These are phyloP conservation scores for Rhizophagus sp. DNA, from an alignment of 192 early-diverging fungal genomes.

Conservation along the genomic window DNA sequence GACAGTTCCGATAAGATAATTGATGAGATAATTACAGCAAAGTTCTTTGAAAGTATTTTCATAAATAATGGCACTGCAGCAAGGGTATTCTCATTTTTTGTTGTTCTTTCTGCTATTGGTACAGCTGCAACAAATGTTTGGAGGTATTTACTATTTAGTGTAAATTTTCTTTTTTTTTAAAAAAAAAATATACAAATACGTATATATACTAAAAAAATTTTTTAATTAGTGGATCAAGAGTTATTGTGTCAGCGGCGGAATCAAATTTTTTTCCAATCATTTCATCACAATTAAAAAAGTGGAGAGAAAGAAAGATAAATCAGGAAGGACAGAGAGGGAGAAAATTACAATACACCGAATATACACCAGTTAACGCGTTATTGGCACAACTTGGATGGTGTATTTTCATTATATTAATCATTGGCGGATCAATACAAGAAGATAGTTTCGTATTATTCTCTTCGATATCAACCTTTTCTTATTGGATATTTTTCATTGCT, in stretches of 20 bases:
- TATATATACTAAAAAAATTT: not conserved
- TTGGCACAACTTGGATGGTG: not conserved
- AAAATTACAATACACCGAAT: not conserved
- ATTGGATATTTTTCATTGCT: not conserved
- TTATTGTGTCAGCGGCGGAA: not conserved
- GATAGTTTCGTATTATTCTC: not conserved
- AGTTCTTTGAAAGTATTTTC: not conserved
- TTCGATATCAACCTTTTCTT: not conserved
- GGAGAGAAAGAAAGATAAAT: rapidly evolving
- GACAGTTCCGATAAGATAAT: no score
- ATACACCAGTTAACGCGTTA: not conserved
- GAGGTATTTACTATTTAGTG: not conserved
- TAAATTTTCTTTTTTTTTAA: no score
- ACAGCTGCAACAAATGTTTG: not conserved
- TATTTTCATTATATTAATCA: not conserved
- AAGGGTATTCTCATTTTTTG: not conserved
- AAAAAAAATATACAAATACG: no score
- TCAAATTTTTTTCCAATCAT: not conserved
- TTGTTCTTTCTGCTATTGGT: not conserved
- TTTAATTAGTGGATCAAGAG: not conserved
- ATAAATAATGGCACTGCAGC: not conserved
- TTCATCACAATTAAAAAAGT: not conserved
- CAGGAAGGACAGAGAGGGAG: no score
- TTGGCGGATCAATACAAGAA: not conserved
- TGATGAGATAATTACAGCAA: not conserved